A percentile compares a stretch with the other conserved stretches of the same genome.
These are phyloP conservation scores for Gossypium thurberi DNA, from an alignment of 345 rosid genomes.

Conservation along the genomic window DNA sequence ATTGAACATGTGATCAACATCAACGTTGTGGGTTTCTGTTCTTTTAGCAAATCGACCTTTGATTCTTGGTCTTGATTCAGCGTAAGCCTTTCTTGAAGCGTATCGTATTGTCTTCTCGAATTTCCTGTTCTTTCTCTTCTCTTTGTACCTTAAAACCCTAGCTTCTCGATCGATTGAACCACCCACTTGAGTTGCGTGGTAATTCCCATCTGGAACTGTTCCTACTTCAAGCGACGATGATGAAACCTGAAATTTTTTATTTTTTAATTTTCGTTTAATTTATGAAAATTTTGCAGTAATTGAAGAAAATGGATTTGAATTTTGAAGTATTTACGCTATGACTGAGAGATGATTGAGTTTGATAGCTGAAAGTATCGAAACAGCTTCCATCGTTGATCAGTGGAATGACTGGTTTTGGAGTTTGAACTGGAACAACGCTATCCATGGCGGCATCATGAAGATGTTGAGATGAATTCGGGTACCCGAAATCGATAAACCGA, in stretches of 20 bases:
- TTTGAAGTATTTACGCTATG: slow-evolving; percentile 39
- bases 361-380: slow-evolving; percentile 40
- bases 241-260: slow-evolving; percentile 45
- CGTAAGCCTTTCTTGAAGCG: slow-evolving; percentile 89
- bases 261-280: not conserved
- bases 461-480: slow-evolving; percentile 27
- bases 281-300: not conserved
- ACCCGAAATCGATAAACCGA: slow-evolving; percentile 54
- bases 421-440: slow-evolving; percentile 75
- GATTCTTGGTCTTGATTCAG: slow-evolving; percentile 91
- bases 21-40: slow-evolving; percentile 43
- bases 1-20: slow-evolving; percentile 20
- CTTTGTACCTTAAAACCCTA: slow-evolving; percentile 83
- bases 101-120: slow-evolving; percentile 96
- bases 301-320: not conserved
- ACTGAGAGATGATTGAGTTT: not conserved
- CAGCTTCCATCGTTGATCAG: slow-evolving; percentile 32
- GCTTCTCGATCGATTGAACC: slow-evolving; percentile 71
- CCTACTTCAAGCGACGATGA: slow-evolving; percentile 76
- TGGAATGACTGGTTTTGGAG: slow-evolving; percentile 30
- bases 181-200: slow-evolving; percentile 32
- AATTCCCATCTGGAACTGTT: slow-evolving; percentile 72
- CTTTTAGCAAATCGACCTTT: slow-evolving; percentile 93
- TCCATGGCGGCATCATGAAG: slow-evolving; percentile 27
- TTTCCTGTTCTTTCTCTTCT: slow-evolving; percentile 91